Percentiles rank a stretch among this genome's conserved stretches.
Conservation (phyloP, 73 alveolate genomes). For the Paramecium bursaria region DNA sequence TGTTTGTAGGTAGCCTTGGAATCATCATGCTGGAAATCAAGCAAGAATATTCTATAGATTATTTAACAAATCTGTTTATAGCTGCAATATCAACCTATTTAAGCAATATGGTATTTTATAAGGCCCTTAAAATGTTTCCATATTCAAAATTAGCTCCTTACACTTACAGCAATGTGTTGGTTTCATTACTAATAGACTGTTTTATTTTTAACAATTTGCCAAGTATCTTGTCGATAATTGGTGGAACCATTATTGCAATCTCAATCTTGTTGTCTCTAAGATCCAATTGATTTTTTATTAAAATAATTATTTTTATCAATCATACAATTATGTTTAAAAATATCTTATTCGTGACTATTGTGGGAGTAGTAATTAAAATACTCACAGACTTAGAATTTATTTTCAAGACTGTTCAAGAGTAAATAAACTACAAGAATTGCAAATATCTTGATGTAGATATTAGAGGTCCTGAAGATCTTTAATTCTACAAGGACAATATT, state of each 20-base stretch:
- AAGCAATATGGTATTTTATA: neutral
- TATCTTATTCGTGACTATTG: no score
- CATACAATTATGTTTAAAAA: no score
- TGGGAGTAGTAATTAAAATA: no score
- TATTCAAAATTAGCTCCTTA: neutral
- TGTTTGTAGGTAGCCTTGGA: neutral
- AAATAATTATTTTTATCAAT: no score
- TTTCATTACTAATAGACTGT: neutral
- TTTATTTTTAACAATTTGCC: neutral
- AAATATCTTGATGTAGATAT: constrained; percentile 29
- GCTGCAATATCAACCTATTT: neutral
- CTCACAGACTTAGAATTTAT: no score
- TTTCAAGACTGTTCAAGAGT: no score
- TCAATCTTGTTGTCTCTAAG: no score
- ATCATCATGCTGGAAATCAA: no score
- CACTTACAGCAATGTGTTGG: neutral
- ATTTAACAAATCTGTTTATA: no score
- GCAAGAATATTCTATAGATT: neutral
- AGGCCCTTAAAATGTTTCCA: neutral
- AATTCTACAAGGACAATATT: neutral
- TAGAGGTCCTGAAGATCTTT: constrained; percentile 47
- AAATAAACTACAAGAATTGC: no score
- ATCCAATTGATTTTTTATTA: no score
- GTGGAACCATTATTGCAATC: neutral
- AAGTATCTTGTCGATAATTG: neutral